Percentiles rank a stretch among this genome's conserved stretches.
These are phyloP conservation scores for Coemansia furcata DNA, from an alignment of 192 early-diverging fungal genomes.

Conservation along the genomic window DNA sequence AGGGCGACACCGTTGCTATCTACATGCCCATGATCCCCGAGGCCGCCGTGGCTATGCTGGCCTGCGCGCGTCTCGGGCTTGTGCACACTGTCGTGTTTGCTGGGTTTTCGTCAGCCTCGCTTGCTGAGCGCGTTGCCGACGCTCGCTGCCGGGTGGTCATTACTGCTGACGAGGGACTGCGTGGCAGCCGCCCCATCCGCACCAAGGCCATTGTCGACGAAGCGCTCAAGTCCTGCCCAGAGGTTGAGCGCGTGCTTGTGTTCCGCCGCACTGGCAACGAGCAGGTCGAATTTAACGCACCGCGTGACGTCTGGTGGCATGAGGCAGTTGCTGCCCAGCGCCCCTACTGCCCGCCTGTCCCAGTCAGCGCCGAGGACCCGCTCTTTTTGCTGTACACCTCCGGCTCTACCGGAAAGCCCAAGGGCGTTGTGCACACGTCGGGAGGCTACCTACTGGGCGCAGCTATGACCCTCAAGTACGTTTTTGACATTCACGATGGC, in stretches of 20 bases:
- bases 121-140: constrained; percentile 90
- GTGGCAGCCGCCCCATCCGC: constrained; percentile 84
- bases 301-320: constrained; percentile 94
- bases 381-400: constrained; percentile 95
- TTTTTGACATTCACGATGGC: constrained; percentile 89
- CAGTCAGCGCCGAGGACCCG: constrained; percentile 88
- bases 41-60: constrained; percentile 88
- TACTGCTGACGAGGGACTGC: constrained; percentile 92
- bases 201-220: constrained; percentile 94
- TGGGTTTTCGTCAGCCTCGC: constrained; percentile 89
- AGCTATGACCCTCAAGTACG: constrained; percentile 81
- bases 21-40: constrained; percentile 99
- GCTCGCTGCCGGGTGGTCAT: constrained; percentile 77
- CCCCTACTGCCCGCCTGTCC: constrained; percentile 82
- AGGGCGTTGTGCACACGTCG: constrained; percentile 93
- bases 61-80: constrained; percentile 89
- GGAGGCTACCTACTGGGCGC: constrained; percentile 94
- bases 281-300: constrained; percentile 66
- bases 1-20: constrained; percentile 93
- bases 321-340: constrained; percentile 82
- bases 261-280: constrained; percentile 85
- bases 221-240: constrained; percentile 74
- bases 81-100: constrained; percentile 97
- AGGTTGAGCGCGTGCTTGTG: constrained; percentile 83
- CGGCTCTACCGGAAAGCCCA: constrained; percentile 86